phyloP scores from a whole-genome alignment of 1,284 basidiomycete genomes.

The Cerioporus squamosus region DNA sequence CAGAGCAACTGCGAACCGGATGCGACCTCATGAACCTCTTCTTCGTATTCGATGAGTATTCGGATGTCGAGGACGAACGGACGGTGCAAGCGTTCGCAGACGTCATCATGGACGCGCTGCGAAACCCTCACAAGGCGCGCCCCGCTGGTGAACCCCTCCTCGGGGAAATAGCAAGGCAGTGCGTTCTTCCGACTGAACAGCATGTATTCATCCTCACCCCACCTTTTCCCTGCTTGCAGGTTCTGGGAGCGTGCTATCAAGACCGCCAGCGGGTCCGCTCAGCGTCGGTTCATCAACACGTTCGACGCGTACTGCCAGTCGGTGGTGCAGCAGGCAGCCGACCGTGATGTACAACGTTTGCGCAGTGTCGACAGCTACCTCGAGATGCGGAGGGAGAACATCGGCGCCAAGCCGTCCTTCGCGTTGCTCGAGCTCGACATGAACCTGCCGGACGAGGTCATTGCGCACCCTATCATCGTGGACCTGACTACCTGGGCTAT shows the following conservation, averaged over 20 bases:
- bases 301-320: conserved; percentile 35
- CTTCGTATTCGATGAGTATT: conserved; percentile 32
- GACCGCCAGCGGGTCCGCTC: conserved; percentile 16
- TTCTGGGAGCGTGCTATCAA: conserved; percentile 29
- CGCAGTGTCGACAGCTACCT: conserved; percentile 39
- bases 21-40: conserved; percentile 32
- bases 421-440: conserved; percentile 37
- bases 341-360: conserved; percentile 29
- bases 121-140: conserved; percentile 17
- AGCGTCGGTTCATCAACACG: conserved; percentile 24
- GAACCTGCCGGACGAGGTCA: conserved; percentile 39
- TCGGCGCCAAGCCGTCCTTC: conserved; percentile 38
- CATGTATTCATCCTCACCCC: too few species aligned
- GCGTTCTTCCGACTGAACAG: neutral
- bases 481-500: conserved; percentile 26
- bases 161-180: conserved; percentile 32
- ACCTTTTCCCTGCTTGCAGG: conserved; percentile 12
- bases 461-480: conserved; percentile 37
- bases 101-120: conserved; percentile 30
- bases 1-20: conserved; percentile 20
- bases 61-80: conserved; percentile 20
- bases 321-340: conserved; percentile 35
- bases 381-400: conserved; percentile 36
- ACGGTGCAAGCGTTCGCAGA: conserved; percentile 14
- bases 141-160: conserved; percentile 13